phyloP scores from a whole-genome alignment of 352 stramenopile genomes.

The Thraustochytrium striatum region DNA sequence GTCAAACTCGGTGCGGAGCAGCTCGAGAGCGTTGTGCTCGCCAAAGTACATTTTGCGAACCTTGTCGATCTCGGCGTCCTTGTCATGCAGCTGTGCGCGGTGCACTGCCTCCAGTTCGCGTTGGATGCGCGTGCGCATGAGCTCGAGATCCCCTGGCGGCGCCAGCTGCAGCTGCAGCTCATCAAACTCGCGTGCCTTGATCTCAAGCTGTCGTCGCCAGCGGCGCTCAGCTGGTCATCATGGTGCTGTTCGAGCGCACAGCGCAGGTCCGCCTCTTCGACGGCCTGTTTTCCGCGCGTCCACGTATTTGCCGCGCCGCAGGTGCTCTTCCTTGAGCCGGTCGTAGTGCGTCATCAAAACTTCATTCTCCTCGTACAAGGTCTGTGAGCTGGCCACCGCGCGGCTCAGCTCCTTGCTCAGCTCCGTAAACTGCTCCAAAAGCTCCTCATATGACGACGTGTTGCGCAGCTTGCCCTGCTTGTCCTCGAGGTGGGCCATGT shows the following conservation, averaged over 20 bases:
- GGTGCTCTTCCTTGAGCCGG: conserved; percentile 29
- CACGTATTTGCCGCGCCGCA: not conserved
- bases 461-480: not conserved
- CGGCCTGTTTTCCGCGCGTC: conserved; percentile 20
- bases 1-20: conserved; percentile 75
- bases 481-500: not conserved
- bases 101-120: conserved; percentile 71
- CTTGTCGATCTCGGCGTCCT: conserved; percentile 70
- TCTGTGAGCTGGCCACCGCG: conserved; percentile 19
- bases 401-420: conserved; percentile 12
- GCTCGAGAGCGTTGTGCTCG: conserved; percentile 67
- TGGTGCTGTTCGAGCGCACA: not conserved
- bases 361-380: conserved; percentile 4
- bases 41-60: conserved; percentile 66
- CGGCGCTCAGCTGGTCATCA: conserved; percentile 2
- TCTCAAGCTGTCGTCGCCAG: conserved; percentile 74
- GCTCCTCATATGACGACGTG: conserved; percentile 21
- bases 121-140: conserved; percentile 72
- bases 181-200: conserved; percentile 72
- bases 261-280: conserved; percentile 6
- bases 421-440: conserved; percentile 2
- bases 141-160: conserved; percentile 69
- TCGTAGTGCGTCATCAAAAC: conserved; percentile 11
- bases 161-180: conserved; percentile 73
- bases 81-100: conserved; percentile 56